Evolutionary conservation across 805 yeast species (phyloP).

Genomic region (Kluyveromyces wickerhamii): DNA sequence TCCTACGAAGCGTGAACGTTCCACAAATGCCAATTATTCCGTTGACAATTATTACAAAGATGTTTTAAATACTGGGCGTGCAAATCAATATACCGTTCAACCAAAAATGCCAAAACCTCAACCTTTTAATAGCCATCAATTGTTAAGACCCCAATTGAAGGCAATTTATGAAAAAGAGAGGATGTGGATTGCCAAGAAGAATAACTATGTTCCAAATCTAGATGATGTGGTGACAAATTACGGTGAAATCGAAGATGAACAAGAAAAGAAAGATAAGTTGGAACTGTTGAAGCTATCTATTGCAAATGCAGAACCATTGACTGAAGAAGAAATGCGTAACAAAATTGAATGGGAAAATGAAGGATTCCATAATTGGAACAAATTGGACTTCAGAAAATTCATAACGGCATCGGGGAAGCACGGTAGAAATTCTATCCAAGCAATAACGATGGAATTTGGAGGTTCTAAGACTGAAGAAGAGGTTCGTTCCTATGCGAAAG

Average conservation of each 20-base stretch:
- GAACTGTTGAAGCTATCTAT: slow-evolving; percentile 64
- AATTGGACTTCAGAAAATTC: slow-evolving; percentile 82
- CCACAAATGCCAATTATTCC: slow-evolving; percentile 63
- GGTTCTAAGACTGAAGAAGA: slow-evolving; percentile 78
- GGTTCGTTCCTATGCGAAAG: slow-evolving; percentile 64
- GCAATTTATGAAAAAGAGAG: slow-evolving; percentile 78
- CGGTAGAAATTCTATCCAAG: slow-evolving; percentile 67
- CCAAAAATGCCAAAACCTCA: slow-evolving; percentile 83
- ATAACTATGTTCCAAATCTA: slow-evolving; percentile 56
- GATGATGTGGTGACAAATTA: slow-evolving; percentile 41
- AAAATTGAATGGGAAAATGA: slow-evolving; percentile 50
- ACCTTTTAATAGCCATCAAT: slow-evolving; percentile 83
- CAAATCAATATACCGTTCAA: slow-evolving; percentile 38
- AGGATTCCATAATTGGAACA: slow-evolving; percentile 78
- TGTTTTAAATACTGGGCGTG: slow-evolving; percentile 63
- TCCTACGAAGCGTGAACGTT: slow-evolving; percentile 74
- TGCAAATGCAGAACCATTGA: slow-evolving; percentile 67
- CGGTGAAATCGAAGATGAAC: slow-evolving; percentile 34
- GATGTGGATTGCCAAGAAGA: slow-evolving; percentile 62
- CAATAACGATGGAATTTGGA: slow-evolving; percentile 65
- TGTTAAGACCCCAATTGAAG: slow-evolving; percentile 67
- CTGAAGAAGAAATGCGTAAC: slow-evolving; percentile 68
- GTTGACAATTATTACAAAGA: slow-evolving; percentile 83
- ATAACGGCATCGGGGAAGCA: slow-evolving; percentile 64
- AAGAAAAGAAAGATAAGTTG: slow-evolving; percentile 39